Percentiles rank a stretch among this genome's conserved stretches.
Evolutionary conservation across 108 stramenopile species (phyloP).

Genomic region (Discostella stelligeroides): DNA sequence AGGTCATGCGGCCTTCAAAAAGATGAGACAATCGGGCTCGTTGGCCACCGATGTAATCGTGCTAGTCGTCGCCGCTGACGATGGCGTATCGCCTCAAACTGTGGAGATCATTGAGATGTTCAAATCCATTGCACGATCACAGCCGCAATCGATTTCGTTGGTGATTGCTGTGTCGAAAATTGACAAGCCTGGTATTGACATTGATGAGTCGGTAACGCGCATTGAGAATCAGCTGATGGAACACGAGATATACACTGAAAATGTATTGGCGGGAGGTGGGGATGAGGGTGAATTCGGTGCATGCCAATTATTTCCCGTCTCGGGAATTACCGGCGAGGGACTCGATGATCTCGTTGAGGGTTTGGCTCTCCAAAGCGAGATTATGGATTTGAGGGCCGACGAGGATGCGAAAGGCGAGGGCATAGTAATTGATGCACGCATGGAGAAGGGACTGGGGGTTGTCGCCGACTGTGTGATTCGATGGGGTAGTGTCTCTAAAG

Average conservation of each 20-base stretch:
- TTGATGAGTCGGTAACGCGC: slow-evolving; percentile 69
- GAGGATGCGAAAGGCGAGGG: slow-evolving; percentile 81
- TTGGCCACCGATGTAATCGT: slow-evolving; percentile 94
- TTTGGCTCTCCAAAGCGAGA: slow-evolving; percentile 74
- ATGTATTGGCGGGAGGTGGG: slow-evolving; percentile 53
- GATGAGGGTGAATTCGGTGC: slow-evolving; percentile 76
- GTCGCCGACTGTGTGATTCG: slow-evolving; percentile 84
- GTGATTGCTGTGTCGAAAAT: slow-evolving; percentile 97
- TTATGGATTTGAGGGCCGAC: slow-evolving; percentile 86
- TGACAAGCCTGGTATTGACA: slow-evolving; percentile 87
- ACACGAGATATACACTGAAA: slow-evolving; percentile 81
- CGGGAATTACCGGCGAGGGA: slow-evolving; percentile 88
- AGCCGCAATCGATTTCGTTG: slow-evolving; percentile 72
- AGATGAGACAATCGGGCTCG: slow-evolving; percentile 93
- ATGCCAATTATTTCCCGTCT: slow-evolving; percentile 88
- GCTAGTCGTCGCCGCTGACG: slow-evolving; percentile 95
- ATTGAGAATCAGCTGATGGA: slow-evolving; percentile 89
- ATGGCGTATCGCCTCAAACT: slow-evolving; percentile 95
- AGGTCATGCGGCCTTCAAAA: slow-evolving; percentile 94
- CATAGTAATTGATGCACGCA: slow-evolving; percentile 77
- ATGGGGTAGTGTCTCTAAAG: slow-evolving; percentile 71
- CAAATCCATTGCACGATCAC: slow-evolving; percentile 80
- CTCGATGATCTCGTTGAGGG: slow-evolving; percentile 90
- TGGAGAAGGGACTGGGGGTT: slow-evolving; percentile 83
- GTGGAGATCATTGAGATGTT: slow-evolving; percentile 92